Evolutionary conservation across 768 basidiomycete species (phyloP), one percentile per base, ranked within the genome.

Genomic region (Tephrocybe sp.): DNA sequence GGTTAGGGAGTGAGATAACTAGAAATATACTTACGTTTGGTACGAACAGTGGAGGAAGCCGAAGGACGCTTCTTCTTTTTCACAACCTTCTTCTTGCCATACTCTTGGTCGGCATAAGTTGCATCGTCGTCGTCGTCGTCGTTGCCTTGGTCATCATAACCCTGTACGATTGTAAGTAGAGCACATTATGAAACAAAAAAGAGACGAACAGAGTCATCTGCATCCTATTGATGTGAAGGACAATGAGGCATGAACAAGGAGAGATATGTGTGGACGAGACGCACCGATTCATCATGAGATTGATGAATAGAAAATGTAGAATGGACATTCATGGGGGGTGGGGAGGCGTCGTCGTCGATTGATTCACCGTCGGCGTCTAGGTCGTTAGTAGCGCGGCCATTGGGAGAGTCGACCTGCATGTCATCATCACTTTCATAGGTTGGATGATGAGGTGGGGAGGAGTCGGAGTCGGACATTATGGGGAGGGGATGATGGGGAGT

Each of bases 81-180:
- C 8, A 70, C 69, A 40, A 73, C 71, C 66, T 82, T 87, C 76
- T 85, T 87, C 73, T 80, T 83, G 51, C 71, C 81, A 63, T 86
- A 87, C 63, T 86, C 84, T 61, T 86, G 84, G 62, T 89, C 87
- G 41, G 80, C 88, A 63, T 89, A 91, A 45, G 87, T 86, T 55
- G 78, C 85, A 62, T 91, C 88, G 52, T 84, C 85, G 16, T 85
- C 85, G 16, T 84, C 77, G 47, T 84, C 79, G 40, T 77, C 83
- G 55, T 87, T 85, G 26, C 76, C 85, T 67, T 82, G 73, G 57
- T 80, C 79, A 43, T 76, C 67, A 54, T 73, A 77, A 52, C 70
- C 77, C 79, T 77, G 58, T 40, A 60, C 34, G 5, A 54, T 61
- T 45, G 62, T 34, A 55, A 56, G 54, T 19, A 50, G 51, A 38